phyloP scores from a whole-genome alignment of 179 eudicot species.

The Spinacia oleracea region DNA sequence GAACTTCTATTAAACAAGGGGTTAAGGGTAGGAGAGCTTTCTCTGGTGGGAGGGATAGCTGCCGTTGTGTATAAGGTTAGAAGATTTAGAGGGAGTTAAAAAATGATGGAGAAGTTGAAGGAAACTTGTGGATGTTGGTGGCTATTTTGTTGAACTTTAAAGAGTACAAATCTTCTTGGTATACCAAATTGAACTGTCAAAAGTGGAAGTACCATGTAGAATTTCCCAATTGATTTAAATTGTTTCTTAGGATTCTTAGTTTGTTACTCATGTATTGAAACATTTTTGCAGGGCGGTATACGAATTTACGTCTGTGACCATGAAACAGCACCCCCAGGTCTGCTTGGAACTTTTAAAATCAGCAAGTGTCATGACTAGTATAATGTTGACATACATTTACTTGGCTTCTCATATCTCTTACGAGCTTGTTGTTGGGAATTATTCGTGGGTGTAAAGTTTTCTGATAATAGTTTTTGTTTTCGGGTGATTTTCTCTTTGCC shows the following conservation, averaged over 20 bases:
- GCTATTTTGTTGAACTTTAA: not conserved
- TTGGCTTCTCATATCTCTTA: not conserved
- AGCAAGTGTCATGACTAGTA: not conserved
- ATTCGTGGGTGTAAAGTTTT: not conserved
- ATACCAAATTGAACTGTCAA: not conserved
- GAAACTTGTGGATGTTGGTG: not conserved
- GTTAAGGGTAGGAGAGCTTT: not conserved
- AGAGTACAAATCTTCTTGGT: not conserved
- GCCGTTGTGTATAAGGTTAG: not conserved
- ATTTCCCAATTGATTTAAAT: not conserved
- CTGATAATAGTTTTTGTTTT: not conserved
- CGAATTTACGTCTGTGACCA: slow-evolving; percentile 74
- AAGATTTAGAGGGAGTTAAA: no score
- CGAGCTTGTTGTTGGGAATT: not conserved
- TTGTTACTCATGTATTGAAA: not conserved
- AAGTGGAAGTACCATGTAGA: not conserved
- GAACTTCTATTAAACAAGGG: not conserved
- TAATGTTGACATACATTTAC: not conserved
- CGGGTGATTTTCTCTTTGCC: not conserved
- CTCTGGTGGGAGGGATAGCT: not conserved
- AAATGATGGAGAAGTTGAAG: no score
- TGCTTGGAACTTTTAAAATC: slow-evolving; percentile 3
- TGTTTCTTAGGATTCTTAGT: not conserved
- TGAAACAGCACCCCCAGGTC: slow-evolving; percentile 85
- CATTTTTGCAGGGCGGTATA: slow-evolving; percentile 64